Evolutionary conservation across 2,329 filamentous ascomycete genomes (phyloP).

Genomic region (Cordyceps tenuipes): DNA sequence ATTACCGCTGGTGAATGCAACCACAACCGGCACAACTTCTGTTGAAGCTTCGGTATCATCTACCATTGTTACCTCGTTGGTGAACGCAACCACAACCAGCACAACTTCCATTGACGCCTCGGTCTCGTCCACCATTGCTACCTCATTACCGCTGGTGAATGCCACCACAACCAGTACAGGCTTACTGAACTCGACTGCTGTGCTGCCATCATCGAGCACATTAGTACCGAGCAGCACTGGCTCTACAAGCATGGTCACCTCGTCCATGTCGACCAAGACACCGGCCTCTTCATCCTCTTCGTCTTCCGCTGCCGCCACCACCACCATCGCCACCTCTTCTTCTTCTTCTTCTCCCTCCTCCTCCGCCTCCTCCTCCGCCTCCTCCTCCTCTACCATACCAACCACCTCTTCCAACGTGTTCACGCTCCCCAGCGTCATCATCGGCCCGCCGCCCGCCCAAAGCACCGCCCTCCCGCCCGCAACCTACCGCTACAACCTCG

Average conservation of each 20-base stretch:
- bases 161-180: background rate
- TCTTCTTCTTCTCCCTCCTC: too few relatives aligned
- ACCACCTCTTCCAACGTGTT: too few relatives aligned
- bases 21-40: background rate
- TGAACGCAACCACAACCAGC: background rate
- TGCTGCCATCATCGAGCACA: background rate
- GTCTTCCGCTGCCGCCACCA: too few relatives aligned
- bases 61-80: background rate
- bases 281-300: too few relatives aligned
- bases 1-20: background rate
- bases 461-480: slow-evolving; percentile 34
- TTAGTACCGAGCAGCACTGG: background rate
- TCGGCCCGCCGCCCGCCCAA: slow-evolving; percentile 24
- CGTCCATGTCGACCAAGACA: too few relatives aligned
- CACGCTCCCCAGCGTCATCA: slow-evolving; percentile 34
- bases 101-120: too few relatives aligned
- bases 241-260: background rate
- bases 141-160: background rate
- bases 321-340: too few relatives aligned
- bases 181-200: background rate
- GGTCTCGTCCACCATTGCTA: background rate
- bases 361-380: slow-evolving; percentile 11
- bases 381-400: slow-evolving; percentile 20
- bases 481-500: slow-evolving; percentile 37
- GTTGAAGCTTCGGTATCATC: background rate